Percentiles rank a stretch among this genome's conserved stretches.
Evolutionary conservation across 2,329 filamentous ascomycete genomes (phyloP).

Genomic region (Epichloe gansuensis): DNA sequence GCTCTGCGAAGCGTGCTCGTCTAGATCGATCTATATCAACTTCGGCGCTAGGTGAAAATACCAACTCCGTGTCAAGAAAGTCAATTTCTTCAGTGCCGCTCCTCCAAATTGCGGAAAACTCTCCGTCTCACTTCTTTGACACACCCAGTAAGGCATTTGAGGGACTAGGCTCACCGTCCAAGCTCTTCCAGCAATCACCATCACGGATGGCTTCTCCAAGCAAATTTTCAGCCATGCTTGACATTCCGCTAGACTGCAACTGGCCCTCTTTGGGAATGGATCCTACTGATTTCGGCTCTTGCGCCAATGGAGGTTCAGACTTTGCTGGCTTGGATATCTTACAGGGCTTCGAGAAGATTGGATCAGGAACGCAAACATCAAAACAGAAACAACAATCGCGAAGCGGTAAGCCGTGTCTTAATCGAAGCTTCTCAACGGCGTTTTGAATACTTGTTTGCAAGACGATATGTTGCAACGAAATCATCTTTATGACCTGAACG

Average conservation of each 20-base stretch:
- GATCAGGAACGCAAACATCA: conserved; percentile 28
- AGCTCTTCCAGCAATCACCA: conserved; percentile 28
- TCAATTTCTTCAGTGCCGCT: conserved; percentile 36
- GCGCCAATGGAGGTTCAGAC: conserved; percentile 40
- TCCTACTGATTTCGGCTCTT: conserved; percentile 26
- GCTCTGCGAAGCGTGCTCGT: conserved; percentile 44
- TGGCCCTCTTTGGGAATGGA: conserved; percentile 24
- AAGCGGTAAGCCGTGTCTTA: conserved; percentile 16
- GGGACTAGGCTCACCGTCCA: conserved; percentile 42
- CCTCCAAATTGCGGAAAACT: conserved; percentile 33
- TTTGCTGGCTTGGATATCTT: conserved; percentile 55
- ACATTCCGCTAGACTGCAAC: conserved; percentile 25
- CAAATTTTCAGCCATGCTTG: conserved; percentile 28
- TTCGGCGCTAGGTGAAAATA: conserved; percentile 48
- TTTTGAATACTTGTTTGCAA: conserved; percentile 13
- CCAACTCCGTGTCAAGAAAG: conserved; percentile 38
- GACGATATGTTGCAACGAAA: conserved; percentile 4
- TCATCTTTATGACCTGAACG: conserved; percentile 11
- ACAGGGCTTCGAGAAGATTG: conserved; percentile 66
- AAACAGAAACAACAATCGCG: conserved; percentile 16
- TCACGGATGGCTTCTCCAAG: conserved; percentile 33
- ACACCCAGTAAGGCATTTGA: conserved; percentile 47
- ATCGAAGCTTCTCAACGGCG: conserved; percentile 20
- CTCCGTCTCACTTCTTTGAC: conserved; percentile 28
- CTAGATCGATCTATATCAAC: conserved; percentile 51